These are phyloP conservation scores for Trifolium repens DNA, from an alignment of 306 rosid genomes.

Conservation along the genomic window DNA sequence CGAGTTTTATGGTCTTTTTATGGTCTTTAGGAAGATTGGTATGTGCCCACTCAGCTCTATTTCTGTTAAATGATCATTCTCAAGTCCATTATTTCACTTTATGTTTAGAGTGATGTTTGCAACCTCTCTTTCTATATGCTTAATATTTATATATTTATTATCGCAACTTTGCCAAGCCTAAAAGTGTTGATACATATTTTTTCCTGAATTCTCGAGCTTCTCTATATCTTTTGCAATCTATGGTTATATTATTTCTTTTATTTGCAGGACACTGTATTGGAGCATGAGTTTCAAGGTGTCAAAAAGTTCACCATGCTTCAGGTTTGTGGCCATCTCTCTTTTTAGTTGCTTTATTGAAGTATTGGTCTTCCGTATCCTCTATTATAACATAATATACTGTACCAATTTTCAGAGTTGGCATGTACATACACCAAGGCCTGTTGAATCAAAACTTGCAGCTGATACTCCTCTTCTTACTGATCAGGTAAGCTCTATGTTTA, in stretches of 20 bases:
- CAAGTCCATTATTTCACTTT: constrained; percentile 1
- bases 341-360: constrained; percentile 39
- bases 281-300: constrained; percentile 98
- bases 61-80: constrained; percentile 20
- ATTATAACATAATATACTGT: constrained; percentile 30
- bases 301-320: constrained; percentile 97
- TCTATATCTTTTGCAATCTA: too few species aligned
- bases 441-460: constrained; percentile 96
- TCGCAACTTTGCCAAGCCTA: too few species aligned
- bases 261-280: constrained; percentile 90
- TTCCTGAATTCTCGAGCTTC: too few species aligned
- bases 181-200: too few species aligned
- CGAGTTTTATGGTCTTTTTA: too few species aligned
- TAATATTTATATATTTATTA: constrained; percentile 28
- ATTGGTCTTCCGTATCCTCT: constrained; percentile 22
- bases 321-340: constrained; percentile 49
- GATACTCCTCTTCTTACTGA: constrained; percentile 99
- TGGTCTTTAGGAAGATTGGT: too few species aligned
- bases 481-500: constrained; percentile 61
- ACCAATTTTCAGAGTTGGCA: constrained; percentile 84
- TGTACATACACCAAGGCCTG: constrained; percentile 97
- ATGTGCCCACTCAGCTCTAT: background rate
- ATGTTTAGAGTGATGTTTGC: constrained; percentile 19
- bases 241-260: too few species aligned
- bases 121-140: constrained; percentile 23